Evolutionary conservation across 345 rosid genomes (phyloP).

Genomic region (Aurinia saxatilis): DNA sequence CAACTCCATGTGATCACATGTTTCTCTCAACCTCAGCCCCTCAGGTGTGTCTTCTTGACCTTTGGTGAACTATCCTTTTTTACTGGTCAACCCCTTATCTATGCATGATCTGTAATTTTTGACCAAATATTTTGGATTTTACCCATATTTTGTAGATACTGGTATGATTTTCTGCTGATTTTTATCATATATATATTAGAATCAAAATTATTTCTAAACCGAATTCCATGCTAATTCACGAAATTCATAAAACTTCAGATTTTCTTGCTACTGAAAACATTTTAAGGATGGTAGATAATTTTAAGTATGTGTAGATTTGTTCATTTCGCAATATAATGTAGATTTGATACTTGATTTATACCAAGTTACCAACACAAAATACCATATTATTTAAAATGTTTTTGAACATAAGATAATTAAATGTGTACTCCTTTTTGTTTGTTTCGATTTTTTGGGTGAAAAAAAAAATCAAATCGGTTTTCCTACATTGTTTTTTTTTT

Average conservation of each 20-base stretch:
- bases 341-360: too few species aligned
- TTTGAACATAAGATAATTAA: background rate
- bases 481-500: too few species aligned
- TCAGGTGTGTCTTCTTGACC: constrained; percentile 33
- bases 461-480: background rate
- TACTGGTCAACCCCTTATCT: constrained; percentile 12
- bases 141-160: background rate
- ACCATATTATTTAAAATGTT: too few species aligned
- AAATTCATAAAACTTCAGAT: too few species aligned
- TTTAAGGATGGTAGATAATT: too few species aligned
- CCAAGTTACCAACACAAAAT: too few species aligned
- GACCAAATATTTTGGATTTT: background rate
- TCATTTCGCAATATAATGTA: too few species aligned
- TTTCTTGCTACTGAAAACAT: too few species aligned
- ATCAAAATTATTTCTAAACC: too few species aligned
- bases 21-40: constrained; percentile 17
- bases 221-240: too few species aligned
- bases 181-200: too few species aligned
- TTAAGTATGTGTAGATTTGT: too few species aligned
- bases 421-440: background rate
- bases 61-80: background rate
- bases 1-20: constrained; percentile 56
- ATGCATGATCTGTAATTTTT: background rate
- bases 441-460: background rate
- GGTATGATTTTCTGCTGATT: background rate